Percentiles rank a stretch among this genome's conserved stretches.
phyloP scores from a whole-genome alignment of 352 stramenopile genomes.

The Phytophthora pseudosyringae region DNA sequence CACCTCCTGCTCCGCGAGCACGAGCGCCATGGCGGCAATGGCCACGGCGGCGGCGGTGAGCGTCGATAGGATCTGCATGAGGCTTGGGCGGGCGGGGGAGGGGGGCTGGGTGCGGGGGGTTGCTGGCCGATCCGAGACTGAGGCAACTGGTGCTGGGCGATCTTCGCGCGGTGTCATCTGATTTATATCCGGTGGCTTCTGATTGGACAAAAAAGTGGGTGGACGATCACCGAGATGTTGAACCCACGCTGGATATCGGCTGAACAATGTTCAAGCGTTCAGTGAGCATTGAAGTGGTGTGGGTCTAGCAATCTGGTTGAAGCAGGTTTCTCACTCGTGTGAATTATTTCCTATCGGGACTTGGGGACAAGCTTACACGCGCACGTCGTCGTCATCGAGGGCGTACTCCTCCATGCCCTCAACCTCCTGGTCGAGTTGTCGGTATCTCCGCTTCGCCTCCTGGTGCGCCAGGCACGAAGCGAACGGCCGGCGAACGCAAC shows the following conservation, averaged over 20 bases:
- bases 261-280: no score
- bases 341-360: conserved; percentile 3
- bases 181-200: conserved; percentile 1
- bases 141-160: not conserved
- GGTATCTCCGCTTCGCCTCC: conserved; percentile 37
- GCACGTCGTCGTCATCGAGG: conserved; percentile 39
- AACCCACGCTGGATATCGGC: not conserved
- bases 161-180: conserved; percentile 1
- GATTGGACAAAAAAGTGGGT: not conserved
- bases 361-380: conserved; percentile 19
- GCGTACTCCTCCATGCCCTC: conserved; percentile 49
- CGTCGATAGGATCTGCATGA: conserved; percentile 37
- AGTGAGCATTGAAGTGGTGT: no score
- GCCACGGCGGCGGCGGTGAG: conserved; percentile 16
- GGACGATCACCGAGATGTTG: conserved; percentile 1
- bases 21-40: conserved; percentile 21
- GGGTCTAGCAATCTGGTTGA: no score
- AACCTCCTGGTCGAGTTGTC: conserved; percentile 44
- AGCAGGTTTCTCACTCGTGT: no score
- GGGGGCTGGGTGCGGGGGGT: not conserved
- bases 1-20: conserved; percentile 39
- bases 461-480: conserved; percentile 42
- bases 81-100: not conserved
- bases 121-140: conserved; percentile 6
- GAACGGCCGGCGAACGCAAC: conserved; percentile 42